These are phyloP conservation scores for Larix sibirica DNA, from an alignment of 83 land plant genomes.

Conservation along the genomic window DNA sequence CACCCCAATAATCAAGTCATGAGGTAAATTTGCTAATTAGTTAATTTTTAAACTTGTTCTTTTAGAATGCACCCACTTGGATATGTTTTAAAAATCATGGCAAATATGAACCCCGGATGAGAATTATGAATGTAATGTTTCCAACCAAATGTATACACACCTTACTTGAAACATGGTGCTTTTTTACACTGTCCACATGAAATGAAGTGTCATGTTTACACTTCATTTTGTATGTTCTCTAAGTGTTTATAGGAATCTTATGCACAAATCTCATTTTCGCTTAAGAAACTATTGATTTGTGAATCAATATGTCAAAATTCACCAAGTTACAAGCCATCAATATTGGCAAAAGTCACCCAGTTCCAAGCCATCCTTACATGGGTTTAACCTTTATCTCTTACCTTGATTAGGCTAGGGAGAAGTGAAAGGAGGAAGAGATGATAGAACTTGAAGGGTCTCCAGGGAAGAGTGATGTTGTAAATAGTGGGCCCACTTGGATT, in stretches of 20 bases:
- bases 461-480: conserved; percentile 75
- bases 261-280: background rate
- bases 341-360: too few relatives aligned
- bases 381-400: background rate
- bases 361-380: too few relatives aligned
- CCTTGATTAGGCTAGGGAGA: conserved; percentile 81
- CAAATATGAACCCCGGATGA: too few relatives aligned
- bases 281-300: background rate
- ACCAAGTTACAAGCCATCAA: background rate
- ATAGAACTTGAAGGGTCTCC: conserved; percentile 91
- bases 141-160: background rate
- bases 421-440: conserved; percentile 94
- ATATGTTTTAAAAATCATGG: background rate
- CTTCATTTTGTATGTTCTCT: background rate
- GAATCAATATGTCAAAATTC: background rate
- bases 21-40: background rate
- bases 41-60: background rate
- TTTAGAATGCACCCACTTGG: background rate
- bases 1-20: background rate
- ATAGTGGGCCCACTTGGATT: conserved; percentile 71
- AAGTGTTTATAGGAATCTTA: background rate
- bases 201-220: background rate
- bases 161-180: too few relatives aligned
- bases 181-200: too few relatives aligned
- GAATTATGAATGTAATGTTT: background rate